Conservation (phyloP, 73 alveolate genomes). For the Paramecium sexaurelia region DNA sequence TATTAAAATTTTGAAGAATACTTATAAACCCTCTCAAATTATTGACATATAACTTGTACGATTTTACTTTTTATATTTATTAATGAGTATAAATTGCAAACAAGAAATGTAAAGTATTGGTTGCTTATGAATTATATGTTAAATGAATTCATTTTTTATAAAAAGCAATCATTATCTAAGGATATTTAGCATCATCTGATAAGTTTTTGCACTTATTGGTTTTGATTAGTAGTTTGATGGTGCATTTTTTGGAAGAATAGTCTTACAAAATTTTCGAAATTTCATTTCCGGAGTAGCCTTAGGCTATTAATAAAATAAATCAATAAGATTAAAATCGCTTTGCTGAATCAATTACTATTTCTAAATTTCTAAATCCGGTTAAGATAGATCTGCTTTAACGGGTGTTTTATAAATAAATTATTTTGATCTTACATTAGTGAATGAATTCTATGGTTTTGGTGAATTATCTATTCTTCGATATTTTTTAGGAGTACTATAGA, state of each 20-base stretch:
- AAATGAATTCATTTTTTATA: neutral
- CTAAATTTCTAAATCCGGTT: conserved; percentile 18
- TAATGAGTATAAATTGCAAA: neutral
- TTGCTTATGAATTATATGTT: neutral
- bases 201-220: conserved; percentile 47
- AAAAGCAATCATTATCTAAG: conserved; percentile 6
- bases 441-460: conserved; percentile 56
- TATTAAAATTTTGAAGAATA: no score
- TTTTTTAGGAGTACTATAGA: conserved; percentile 50
- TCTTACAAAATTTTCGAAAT: conserved; percentile 38
- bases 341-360: conserved; percentile 9
- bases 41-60: neutral
- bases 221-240: conserved; percentile 28
- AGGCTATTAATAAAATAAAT: conserved; percentile 39
- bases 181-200: conserved; percentile 23
- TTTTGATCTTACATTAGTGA: conserved; percentile 26
- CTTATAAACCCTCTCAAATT: neutral
- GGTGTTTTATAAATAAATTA: conserved; percentile 29
- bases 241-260: conserved; percentile 31
- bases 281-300: conserved; percentile 44
- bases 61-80: neutral
- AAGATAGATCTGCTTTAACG: conserved; percentile 3
- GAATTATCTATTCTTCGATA: conserved; percentile 47
- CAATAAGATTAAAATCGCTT: conserved; percentile 14
- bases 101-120: neutral